Percentiles rank a stretch among this genome's conserved stretches.
These are phyloP conservation scores for Solanum phureja DNA, from an alignment of 257 asterid species.

Conservation along the genomic window DNA sequence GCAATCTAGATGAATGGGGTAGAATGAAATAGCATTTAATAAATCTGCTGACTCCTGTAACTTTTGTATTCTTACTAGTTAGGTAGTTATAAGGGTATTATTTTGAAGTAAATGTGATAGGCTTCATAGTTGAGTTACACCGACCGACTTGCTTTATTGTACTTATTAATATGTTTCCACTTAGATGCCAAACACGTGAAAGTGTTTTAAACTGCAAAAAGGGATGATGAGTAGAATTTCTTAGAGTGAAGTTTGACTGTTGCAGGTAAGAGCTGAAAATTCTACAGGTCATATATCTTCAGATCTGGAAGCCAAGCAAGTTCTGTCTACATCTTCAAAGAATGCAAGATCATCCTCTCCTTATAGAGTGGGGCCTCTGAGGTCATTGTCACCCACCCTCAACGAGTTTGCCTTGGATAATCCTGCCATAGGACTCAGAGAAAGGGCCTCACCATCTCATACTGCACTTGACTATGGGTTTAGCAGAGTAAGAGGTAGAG, in stretches of 20 bases:
- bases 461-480: conserved; percentile 40
- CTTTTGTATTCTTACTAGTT: background rate
- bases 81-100: background rate
- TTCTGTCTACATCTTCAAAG: conserved; percentile 40
- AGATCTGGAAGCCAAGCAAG: conserved; percentile 32
- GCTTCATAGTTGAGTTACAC: background rate
- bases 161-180: background rate
- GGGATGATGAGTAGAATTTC: background rate
- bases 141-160: background rate
- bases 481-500: conserved; percentile 35
- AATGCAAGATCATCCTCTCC: conserved; percentile 46
- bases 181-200: background rate
- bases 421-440: conserved; percentile 43
- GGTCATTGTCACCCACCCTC: conserved; percentile 49
- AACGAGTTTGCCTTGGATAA: conserved; percentile 40
- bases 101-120: background rate
- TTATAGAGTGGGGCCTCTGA: conserved; percentile 33
- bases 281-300: conserved; percentile 36
- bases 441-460: conserved; percentile 53
- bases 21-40: background rate
- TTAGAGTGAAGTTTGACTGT: background rate
- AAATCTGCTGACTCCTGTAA: background rate
- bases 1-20: background rate
- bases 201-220: background rate
- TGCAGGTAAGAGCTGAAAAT: conserved; percentile 66